phyloP scores from a whole-genome alignment of 1,139 yeast species.

The Blastobotrys aristatus region DNA sequence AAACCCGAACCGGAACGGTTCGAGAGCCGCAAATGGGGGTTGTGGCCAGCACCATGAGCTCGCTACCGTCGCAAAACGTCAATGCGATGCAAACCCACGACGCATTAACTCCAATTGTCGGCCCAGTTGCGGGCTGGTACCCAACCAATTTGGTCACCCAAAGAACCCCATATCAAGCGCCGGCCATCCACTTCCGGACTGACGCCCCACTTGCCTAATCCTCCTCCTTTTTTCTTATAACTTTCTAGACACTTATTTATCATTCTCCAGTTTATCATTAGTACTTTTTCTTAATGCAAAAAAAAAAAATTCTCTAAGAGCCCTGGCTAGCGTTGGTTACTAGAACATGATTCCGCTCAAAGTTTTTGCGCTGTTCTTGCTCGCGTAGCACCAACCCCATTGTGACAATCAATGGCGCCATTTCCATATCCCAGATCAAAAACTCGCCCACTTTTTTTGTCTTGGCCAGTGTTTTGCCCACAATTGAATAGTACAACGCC shows the following conservation, averaged over 20 bases:
- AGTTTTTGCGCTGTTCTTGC: conserved; percentile 13
- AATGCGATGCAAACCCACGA: background rate
- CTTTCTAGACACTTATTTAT: too few relatives aligned
- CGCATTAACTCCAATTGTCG: background rate
- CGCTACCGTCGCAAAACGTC: background rate
- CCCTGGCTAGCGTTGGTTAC: background rate
- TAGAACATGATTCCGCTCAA: conserved; percentile 10
- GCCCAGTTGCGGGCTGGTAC: background rate
- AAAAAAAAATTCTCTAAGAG: too few relatives aligned
- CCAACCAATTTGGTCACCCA: conserved; percentile 1
- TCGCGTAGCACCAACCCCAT: conserved; percentile 11
- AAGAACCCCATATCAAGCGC: background rate
- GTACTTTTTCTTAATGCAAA: background rate
- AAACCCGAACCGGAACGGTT: too few relatives aligned
- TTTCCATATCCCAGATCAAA: conserved; percentile 4
- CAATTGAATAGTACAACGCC: conserved; percentile 9
- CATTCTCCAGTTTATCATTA: too few relatives aligned
- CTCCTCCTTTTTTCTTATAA: background rate
- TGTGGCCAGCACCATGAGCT: background rate
- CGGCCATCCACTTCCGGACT: background rate
- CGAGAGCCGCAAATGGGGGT: too few relatives aligned
- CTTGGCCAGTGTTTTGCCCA: conserved; percentile 7
- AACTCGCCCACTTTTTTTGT: conserved; percentile 11
- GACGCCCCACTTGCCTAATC: background rate
- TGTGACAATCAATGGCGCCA: conserved; percentile 5